phyloP scores from a whole-genome alignment of 1,139 yeast genomes.

The Blastobotrys elegans region DNA sequence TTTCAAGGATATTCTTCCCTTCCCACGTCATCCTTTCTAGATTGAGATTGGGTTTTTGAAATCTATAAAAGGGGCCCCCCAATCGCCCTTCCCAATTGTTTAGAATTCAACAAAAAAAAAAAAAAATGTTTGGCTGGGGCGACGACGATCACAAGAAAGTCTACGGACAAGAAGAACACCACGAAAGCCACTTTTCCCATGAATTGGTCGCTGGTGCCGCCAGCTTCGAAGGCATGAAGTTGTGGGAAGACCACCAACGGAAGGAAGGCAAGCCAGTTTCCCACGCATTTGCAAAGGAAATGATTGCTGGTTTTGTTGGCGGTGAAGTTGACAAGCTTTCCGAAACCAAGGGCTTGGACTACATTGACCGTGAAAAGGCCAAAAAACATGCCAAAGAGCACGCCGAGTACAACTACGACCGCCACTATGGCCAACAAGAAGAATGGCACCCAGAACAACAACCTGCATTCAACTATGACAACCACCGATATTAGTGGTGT shows the following conservation, averaged over 20 bases:
- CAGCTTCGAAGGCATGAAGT: constrained; percentile 32
- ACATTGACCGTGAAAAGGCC: constrained; percentile 39
- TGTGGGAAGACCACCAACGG: constrained; percentile 31
- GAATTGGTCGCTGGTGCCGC: constrained; percentile 35
- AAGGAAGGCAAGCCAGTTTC: constrained; percentile 31
- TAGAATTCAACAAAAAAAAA: neutral
- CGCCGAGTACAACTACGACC: constrained; percentile 28
- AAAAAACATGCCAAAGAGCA: constrained; percentile 27
- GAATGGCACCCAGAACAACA: constrained; percentile 24
- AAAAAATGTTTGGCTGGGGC: constrained; percentile 25
- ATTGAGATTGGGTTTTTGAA: no score
- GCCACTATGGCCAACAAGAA: constrained; percentile 29
- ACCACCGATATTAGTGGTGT: neutral
- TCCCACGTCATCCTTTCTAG: no score
- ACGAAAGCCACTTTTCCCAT: constrained; percentile 31
- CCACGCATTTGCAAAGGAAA: constrained; percentile 31
- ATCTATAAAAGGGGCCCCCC: no score
- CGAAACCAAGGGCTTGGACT: constrained; percentile 34
- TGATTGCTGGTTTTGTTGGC: constrained; percentile 33
- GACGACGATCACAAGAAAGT: constrained; percentile 25
- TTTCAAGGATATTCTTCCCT: no score
- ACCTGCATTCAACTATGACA: constrained; percentile 16
- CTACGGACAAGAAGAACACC: constrained; percentile 23
- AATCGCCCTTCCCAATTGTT: no score
- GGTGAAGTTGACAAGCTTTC: constrained; percentile 35